These are phyloP conservation scores for Termitomyces sp. DNA, from an alignment of 768 basidiomycete species.

Conservation along the genomic window DNA sequence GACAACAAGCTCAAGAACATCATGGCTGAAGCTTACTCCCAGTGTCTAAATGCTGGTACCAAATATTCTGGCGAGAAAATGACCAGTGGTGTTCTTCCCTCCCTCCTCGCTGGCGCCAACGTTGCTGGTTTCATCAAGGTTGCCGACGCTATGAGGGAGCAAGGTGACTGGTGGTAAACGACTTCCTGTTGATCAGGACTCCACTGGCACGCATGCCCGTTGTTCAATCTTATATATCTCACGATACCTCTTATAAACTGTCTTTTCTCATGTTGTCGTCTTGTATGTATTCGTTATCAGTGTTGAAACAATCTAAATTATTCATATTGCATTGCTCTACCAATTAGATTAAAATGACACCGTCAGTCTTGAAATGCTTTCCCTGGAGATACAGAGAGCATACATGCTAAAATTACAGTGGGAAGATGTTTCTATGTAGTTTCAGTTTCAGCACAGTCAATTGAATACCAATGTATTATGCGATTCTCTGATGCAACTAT, in stretches of 20 bases:
- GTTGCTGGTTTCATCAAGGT: conserved; percentile 69
- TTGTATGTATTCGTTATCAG: background rate
- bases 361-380: background rate
- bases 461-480: too few relatives aligned
- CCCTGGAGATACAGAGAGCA: too few relatives aligned
- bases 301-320: background rate
- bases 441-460: too few relatives aligned
- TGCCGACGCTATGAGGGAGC: conserved; percentile 69
- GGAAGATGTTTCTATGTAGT: too few relatives aligned
- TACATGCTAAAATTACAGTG: too few relatives aligned
- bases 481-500: too few relatives aligned
- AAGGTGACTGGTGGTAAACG: conserved; percentile 73
- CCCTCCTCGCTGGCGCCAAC: conserved; percentile 63
- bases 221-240: background rate
- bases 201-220: background rate
- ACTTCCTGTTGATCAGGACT: background rate
- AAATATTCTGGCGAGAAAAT: conserved; percentile 50
- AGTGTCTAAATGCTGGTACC: conserved; percentile 50
- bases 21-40: conserved; percentile 61
- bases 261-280: background rate
- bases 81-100: conserved; percentile 35
- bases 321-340: background rate
- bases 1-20: conserved; percentile 66
- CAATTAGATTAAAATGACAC: background rate
- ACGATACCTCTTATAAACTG: background rate